These are phyloP conservation scores for Candida alai DNA, from an alignment of 805 yeast genomes.

Conservation along the genomic window DNA sequence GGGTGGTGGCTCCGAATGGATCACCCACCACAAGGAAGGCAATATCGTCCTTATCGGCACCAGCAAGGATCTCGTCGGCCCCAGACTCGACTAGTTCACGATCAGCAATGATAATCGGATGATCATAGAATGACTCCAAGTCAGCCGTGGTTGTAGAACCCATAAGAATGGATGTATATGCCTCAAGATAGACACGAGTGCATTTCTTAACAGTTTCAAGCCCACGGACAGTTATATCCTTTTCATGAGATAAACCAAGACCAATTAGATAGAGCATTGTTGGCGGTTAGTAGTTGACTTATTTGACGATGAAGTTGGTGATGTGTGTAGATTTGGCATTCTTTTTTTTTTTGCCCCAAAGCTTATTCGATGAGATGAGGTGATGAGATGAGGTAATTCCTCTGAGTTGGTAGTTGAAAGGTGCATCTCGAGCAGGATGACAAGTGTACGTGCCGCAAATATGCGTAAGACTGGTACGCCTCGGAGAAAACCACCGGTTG, in stretches of 20 bases:
- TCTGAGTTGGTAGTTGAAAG: too few species aligned
- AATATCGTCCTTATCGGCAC: constrained; percentile 76
- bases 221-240: constrained; percentile 94
- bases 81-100: constrained; percentile 92
- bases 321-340: too few species aligned
- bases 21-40: constrained; percentile 97
- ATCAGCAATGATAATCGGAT: constrained; percentile 83
- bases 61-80: constrained; percentile 74
- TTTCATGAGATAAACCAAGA: constrained; percentile 81
- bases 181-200: constrained; percentile 90
- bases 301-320: neutral
- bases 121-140: constrained; percentile 80
- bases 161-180: constrained; percentile 93
- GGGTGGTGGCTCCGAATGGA: constrained; percentile 97
- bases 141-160: constrained; percentile 75
- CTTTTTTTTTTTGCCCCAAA: too few species aligned
- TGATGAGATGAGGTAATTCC: too few species aligned
- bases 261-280: constrained; percentile 88
- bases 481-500: too few species aligned
- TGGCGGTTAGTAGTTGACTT: neutral
- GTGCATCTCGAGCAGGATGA: too few species aligned
- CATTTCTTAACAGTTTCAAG: constrained; percentile 78
- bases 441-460: too few species aligned
- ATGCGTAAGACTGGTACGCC: too few species aligned
- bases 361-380: too few species aligned